These are phyloP conservation scores for Colletotrichum aenigma DNA, from an alignment of 2,329 filamentous ascomycete genomes.

Conservation along the genomic window DNA sequence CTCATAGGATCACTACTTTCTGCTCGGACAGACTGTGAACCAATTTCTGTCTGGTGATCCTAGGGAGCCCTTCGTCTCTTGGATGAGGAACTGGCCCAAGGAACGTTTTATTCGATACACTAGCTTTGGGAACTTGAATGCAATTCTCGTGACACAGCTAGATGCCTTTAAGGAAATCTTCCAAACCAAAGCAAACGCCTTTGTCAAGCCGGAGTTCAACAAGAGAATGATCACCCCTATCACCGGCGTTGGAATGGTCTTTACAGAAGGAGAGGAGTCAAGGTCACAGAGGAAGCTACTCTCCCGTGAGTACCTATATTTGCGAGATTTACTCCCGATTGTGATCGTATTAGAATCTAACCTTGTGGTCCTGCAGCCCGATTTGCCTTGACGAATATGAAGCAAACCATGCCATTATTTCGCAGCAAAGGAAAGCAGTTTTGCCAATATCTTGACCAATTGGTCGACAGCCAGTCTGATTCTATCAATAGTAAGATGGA, in stretches of 20 bases:
- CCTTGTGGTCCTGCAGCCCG: too few relatives aligned
- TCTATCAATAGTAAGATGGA: neutral
- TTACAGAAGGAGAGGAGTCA: conserved; percentile 39
- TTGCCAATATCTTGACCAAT: neutral
- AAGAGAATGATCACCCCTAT: conserved; percentile 26
- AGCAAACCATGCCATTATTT: too few relatives aligned
- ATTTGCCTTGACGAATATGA: too few relatives aligned
- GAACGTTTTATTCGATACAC: conserved; percentile 30
- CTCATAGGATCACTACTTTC: conserved; percentile 22
- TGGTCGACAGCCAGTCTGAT: neutral
- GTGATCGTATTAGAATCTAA: too few relatives aligned
- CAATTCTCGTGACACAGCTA: conserved; percentile 26
- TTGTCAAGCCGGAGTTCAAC: conserved; percentile 32
- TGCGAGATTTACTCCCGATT: too few relatives aligned
- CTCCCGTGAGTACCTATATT: conserved; percentile 21
- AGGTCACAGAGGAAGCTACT: conserved; percentile 35
- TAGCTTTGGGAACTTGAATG: conserved; percentile 27
- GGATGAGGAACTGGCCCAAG: conserved; percentile 26
- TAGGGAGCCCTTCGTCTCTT: conserved; percentile 19
- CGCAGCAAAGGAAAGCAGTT: neutral
- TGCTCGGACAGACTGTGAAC: conserved; percentile 24
- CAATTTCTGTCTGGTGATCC: conserved; percentile 17
- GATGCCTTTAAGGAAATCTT: conserved; percentile 28
- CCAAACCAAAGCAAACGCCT: conserved; percentile 30
- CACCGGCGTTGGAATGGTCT: conserved; percentile 33